phyloP scores from a whole-genome alignment of 2,329 filamentous ascomycete species.

The Fusarium setosum region DNA sequence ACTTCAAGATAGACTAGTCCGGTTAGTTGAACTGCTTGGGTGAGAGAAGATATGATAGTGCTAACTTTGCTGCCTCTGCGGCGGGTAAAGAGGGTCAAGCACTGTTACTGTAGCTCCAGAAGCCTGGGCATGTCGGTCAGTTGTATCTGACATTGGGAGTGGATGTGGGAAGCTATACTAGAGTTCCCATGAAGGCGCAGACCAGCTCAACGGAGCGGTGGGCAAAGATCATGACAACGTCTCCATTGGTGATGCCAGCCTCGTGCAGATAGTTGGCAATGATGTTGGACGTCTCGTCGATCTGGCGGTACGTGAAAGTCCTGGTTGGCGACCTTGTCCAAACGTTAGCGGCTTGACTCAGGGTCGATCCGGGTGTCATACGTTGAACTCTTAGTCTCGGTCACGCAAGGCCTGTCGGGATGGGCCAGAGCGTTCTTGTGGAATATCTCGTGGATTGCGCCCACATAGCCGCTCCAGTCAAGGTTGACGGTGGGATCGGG shows the following conservation, averaged over 20 bases:
- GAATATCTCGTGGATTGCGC: too few relatives aligned
- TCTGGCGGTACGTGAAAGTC: too few relatives aligned
- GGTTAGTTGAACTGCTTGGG: not conserved
- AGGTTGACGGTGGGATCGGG: too few relatives aligned
- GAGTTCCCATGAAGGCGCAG: constrained; percentile 80
- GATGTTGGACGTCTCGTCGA: constrained; percentile 84
- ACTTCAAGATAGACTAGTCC: constrained; percentile 77
- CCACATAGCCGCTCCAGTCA: too few relatives aligned
- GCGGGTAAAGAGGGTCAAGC: constrained; percentile 72
- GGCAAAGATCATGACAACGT: constrained; percentile 94
- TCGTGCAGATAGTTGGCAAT: constrained; percentile 83
- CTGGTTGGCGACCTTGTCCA: too few relatives aligned
- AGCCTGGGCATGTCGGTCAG: constrained; percentile 30
- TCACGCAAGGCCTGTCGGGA: too few relatives aligned
- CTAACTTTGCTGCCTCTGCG: constrained; percentile 39
- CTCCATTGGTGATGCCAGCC: constrained; percentile 78
- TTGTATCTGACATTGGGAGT: not conserved
- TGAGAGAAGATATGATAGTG: not conserved
- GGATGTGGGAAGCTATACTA: constrained; percentile 41
- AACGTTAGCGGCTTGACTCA: too few relatives aligned
- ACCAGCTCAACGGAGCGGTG: constrained; percentile 77
- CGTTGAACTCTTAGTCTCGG: too few relatives aligned
- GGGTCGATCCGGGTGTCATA: too few relatives aligned
- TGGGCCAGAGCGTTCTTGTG: too few relatives aligned
- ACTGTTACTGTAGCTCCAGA: constrained; percentile 73